phyloP scores from a whole-genome alignment of 225 moss, liverwort and hornwort species.

The Polytrichum commune region DNA sequence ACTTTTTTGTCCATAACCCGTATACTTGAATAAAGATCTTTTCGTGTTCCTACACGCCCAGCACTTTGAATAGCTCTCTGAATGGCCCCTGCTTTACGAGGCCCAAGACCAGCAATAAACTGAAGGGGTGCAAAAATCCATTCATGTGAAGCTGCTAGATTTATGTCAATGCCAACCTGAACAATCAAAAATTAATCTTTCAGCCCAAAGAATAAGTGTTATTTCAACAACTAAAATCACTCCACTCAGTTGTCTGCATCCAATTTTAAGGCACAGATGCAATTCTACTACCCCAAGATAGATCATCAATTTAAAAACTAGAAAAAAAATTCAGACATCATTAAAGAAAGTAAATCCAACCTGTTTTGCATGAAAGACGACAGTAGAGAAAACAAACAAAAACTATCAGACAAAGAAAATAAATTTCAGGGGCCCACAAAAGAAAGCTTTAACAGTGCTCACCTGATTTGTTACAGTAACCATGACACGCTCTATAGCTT shows the following conservation, averaged over 20 bases:
- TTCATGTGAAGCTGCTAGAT: conserved; percentile 75
- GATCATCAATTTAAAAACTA: no score
- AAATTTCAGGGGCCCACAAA: no score
- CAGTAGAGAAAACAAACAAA: no score
- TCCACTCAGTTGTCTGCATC: no score
- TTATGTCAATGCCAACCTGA: conserved; percentile 90
- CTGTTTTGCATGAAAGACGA: no score
- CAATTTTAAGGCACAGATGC: no score
- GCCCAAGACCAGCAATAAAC: conserved; percentile 89
- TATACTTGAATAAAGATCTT: conserved; percentile 57
- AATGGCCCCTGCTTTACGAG: conserved; percentile 82
- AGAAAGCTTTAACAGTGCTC: not conserved
- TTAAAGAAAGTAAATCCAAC: no score
- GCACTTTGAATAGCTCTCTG: conserved; percentile 68
- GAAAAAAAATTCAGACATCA: no score
- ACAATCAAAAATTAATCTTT: conserved; percentile 14
- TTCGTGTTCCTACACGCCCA: conserved; percentile 68
- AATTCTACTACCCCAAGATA: no score
- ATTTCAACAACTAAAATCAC: no score
- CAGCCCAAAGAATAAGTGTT: no score
- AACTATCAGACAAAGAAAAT: no score
- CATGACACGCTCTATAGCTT: conserved; percentile 79
- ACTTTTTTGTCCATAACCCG: conserved; percentile 68
- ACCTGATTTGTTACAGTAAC: conserved; percentile 93
- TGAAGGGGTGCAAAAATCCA: conserved; percentile 91